phyloP scores from a whole-genome alignment of 441 rosid species.

The Raphanus hybrid region DNA sequence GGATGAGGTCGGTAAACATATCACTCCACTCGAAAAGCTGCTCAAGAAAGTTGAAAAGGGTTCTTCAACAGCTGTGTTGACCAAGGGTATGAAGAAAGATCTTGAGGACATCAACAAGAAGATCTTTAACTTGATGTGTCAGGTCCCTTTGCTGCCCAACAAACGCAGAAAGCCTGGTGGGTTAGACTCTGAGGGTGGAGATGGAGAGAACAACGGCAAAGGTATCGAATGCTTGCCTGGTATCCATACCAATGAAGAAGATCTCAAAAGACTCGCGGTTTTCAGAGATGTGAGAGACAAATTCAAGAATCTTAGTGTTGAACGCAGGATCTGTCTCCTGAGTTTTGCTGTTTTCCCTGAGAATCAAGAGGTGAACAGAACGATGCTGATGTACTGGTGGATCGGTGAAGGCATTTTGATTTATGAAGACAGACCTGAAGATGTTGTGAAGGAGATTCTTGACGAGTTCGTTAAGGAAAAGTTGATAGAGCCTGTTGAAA shows the following conservation, averaged over 20 bases:
- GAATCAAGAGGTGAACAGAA: no score
- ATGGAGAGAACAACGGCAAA: constrained; percentile 8
- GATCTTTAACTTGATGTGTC: constrained; percentile 46
- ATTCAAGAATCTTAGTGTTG: no score
- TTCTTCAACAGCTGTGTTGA: background rate
- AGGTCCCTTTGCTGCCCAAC: constrained; percentile 42
- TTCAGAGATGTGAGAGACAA: no score
- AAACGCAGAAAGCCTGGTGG: constrained; percentile 23
- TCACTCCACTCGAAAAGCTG: background rate
- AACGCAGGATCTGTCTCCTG: no score
- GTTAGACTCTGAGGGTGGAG: constrained; percentile 3
- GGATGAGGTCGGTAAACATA: background rate
- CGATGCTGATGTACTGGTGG: no score
- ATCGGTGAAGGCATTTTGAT: no score
- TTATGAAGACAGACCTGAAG: no score
- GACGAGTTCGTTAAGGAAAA: no score
- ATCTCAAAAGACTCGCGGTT: background rate
- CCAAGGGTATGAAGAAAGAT: constrained; percentile 25
- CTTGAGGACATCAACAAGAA: constrained; percentile 34
- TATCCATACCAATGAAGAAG: no score
- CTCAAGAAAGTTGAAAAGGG: background rate
- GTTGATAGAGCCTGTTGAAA: no score
- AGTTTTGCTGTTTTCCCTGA: no score
- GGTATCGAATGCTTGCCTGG: constrained; percentile 12
- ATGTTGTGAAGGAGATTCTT: no score